These are phyloP conservation scores for Ormosia semicastrata DNA, from an alignment of 306 rosid genomes.

Conservation along the genomic window DNA sequence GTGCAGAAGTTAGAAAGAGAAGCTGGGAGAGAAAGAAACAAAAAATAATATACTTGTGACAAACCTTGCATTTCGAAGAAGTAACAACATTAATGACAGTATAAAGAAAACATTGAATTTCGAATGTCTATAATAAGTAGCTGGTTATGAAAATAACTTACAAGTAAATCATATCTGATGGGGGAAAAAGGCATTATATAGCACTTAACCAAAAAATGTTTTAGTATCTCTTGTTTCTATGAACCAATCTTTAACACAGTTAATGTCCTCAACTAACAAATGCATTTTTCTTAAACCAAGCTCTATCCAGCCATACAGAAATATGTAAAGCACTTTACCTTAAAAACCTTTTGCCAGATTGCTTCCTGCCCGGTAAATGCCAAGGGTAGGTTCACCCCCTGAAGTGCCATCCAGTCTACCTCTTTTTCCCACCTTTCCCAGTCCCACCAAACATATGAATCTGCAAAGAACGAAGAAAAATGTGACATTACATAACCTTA, in stretches of 20 bases:
- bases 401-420: slow-evolving; percentile 99
- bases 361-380: slow-evolving; percentile 96
- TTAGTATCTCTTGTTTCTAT: neutral
- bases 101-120: slow-evolving; percentile 7
- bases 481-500: slow-evolving; percentile 11
- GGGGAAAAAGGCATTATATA: neutral
- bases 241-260: neutral
- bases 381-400: slow-evolving; percentile 90
- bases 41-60: neutral
- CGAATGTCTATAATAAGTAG: neutral
- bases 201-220: neutral
- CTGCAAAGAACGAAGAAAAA: slow-evolving; percentile 44
- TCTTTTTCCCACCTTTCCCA: slow-evolving; percentile 99
- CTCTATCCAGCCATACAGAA: neutral
- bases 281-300: neutral
- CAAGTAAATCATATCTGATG: neutral
- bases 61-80: neutral
- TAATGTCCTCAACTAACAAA: slow-evolving; percentile 10
- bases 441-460: slow-evolving; percentile 99
- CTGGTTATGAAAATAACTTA: neutral
- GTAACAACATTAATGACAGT: neutral
- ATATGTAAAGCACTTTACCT: slow-evolving; percentile 45
- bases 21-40: neutral
- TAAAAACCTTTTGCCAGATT: slow-evolving; percentile 88
- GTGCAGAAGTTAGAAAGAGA: neutral